Percentiles rank a stretch among this genome's conserved stretches.
These are phyloP conservation scores for Rutstroemia sydowiana DNA, from an alignment of 2,329 filamentous ascomycete species.

Conservation along the genomic window DNA sequence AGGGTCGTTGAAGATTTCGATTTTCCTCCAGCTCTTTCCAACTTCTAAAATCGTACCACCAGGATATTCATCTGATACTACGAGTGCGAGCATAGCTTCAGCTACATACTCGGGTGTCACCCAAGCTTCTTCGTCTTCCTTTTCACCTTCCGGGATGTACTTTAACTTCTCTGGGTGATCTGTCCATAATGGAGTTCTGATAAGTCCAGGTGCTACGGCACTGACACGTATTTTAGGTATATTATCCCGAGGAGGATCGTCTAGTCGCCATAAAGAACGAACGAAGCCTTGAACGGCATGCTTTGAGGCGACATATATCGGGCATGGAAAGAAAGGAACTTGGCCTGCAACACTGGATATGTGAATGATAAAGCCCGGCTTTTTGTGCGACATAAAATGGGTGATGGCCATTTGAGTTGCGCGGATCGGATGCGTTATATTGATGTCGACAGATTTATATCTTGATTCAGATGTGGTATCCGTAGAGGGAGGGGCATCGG, in stretches of 20 bases:
- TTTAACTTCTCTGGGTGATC: constrained; percentile 38
- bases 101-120: constrained; percentile 38
- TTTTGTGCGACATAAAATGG: constrained; percentile 35
- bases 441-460: constrained; percentile 42
- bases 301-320: constrained; percentile 42
- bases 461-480: constrained; percentile 34
- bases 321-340: constrained; percentile 31
- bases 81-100: constrained; percentile 36
- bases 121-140: constrained; percentile 31
- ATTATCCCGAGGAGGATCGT: constrained; percentile 24
- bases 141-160: constrained; percentile 23
- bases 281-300: constrained; percentile 41
- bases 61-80: constrained; percentile 29
- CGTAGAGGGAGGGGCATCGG: constrained; percentile 34
- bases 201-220: constrained; percentile 37
- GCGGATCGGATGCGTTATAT: constrained; percentile 44
- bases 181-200: constrained; percentile 38
- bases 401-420: constrained; percentile 42
- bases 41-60: constrained; percentile 39
- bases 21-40: constrained; percentile 29
- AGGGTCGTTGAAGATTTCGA: constrained; percentile 33
- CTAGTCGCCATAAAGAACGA: constrained; percentile 34
- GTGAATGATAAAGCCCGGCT: constrained; percentile 33
- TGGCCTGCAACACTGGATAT: constrained; percentile 43
- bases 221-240: constrained; percentile 34